phyloP scores from a whole-genome alignment of 2,329 filamentous ascomycete genomes.

The Venturia oleaginea region DNA sequence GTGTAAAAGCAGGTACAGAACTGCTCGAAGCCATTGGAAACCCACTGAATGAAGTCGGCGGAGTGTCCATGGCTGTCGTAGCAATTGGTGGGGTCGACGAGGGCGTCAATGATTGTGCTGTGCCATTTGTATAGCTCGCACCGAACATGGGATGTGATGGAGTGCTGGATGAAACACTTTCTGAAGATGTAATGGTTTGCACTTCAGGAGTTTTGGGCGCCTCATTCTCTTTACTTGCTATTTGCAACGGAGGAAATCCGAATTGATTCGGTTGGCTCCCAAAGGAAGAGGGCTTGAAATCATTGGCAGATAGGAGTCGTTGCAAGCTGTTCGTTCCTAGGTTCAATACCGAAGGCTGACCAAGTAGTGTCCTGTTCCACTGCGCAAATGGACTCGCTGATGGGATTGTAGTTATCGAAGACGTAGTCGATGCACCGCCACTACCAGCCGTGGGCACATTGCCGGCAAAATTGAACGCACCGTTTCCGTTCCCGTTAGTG shows the following conservation, averaged over 20 bases:
- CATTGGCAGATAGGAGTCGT: background rate
- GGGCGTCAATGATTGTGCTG: background rate
- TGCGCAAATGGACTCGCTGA: background rate
- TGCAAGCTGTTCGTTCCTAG: background rate
- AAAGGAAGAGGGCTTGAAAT: background rate
- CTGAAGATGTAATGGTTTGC: background rate
- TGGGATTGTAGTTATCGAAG: background rate
- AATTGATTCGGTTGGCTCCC: background rate
- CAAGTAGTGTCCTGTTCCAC: background rate
- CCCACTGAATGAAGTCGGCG: background rate
- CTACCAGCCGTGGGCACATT: background rate
- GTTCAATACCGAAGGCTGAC: background rate
- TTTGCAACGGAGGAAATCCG: background rate
- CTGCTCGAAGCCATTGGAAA: background rate
- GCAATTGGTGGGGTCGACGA: background rate
- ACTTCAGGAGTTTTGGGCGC: background rate
- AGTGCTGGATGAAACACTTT: background rate
- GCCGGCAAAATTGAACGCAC: background rate
- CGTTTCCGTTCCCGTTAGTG: background rate
- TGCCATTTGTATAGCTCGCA: background rate
- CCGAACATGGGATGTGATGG: background rate
- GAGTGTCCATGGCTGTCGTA: background rate
- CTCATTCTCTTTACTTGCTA: background rate
- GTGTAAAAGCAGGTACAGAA: background rate
- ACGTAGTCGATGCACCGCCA: background rate